These are phyloP conservation scores for Rubia occidens DNA, from an alignment of 305 asterid genomes.

Conservation along the genomic window DNA sequence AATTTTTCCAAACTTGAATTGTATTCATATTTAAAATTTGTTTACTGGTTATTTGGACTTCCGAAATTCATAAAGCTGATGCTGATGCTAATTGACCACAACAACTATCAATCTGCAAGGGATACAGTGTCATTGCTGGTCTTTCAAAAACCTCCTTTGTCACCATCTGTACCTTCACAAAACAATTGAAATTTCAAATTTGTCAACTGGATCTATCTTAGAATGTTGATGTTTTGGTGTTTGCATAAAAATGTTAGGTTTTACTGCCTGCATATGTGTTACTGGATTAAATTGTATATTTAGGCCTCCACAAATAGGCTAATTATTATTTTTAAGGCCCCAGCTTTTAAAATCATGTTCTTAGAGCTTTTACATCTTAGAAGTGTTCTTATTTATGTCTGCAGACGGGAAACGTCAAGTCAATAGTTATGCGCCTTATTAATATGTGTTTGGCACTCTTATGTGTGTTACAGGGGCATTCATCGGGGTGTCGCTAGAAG, in stretches of 20 bases:
- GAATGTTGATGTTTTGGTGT: neutral
- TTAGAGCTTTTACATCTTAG: neutral
- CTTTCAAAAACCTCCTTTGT: neutral
- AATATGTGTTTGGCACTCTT: neutral
- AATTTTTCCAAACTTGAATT: neutral
- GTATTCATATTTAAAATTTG: too few relatives aligned
- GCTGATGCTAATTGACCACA: neutral
- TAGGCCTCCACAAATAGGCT: neutral
- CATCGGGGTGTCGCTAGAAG: slow-evolving; percentile 89
- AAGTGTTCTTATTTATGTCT: neutral
- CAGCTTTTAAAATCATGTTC: neutral
- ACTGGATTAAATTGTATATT: neutral
- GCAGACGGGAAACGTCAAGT: neutral
- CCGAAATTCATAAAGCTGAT: neutral
- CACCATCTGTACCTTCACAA: neutral
- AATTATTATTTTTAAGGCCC: neutral
- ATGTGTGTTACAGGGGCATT: slow-evolving; percentile 60
- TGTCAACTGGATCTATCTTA: neutral
- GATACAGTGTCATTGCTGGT: neutral
- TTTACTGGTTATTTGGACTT: neutral
- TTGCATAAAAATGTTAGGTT: neutral
- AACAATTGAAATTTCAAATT: neutral
- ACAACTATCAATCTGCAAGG: neutral
- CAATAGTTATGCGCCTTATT: neutral
- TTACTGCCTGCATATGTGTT: neutral